Percentiles rank a stretch among this genome's conserved stretches.
Conservation (phyloP, 768 basidiomycete species). For the Rhodotorula babjevae region DNA sequence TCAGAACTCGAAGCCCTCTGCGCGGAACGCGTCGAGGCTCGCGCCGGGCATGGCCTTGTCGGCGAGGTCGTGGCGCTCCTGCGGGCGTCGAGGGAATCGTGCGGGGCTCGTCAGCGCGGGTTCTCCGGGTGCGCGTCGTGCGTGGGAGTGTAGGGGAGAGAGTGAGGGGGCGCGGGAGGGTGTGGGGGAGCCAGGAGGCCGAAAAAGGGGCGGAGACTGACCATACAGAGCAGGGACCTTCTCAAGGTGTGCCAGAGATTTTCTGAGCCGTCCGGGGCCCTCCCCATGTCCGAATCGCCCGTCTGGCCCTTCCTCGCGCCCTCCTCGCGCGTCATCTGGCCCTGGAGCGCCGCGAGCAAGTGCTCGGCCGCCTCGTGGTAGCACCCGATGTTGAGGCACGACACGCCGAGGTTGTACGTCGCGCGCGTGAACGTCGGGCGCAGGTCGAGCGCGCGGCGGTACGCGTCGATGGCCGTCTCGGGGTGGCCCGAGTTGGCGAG, state of each 20-base stretch:
- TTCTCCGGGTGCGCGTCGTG: too few relatives aligned
- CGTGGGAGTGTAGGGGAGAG: background rate
- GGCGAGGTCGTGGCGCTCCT: constrained; percentile 79
- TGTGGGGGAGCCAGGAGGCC: background rate
- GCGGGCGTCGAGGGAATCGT: background rate
- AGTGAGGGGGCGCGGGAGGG: too few relatives aligned
- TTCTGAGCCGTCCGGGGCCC: constrained; percentile 62
- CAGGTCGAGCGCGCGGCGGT: constrained; percentile 80
- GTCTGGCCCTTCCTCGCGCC: background rate
- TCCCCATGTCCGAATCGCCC: constrained; percentile 4
- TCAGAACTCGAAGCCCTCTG: constrained; percentile 89
- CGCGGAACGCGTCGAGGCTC: constrained; percentile 67
- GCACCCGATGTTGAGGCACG: constrained; percentile 93
- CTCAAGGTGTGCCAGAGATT: constrained; percentile 91
- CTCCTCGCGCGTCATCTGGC: constrained; percentile 53
- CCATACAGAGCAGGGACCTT: constrained; percentile 41
- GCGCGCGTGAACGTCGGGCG: constrained; percentile 95
- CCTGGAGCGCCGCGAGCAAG: constrained; percentile 73
- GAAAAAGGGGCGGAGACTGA: background rate
- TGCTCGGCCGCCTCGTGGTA: constrained; percentile 95
- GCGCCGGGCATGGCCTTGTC: constrained; percentile 64
- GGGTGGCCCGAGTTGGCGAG: constrained; percentile 90
- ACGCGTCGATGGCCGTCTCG: constrained; percentile 68
- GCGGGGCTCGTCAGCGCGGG: too few relatives aligned
- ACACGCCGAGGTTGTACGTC: constrained; percentile 95